Conservation (phyloP, 2,329 filamentous ascomycete species). For the Ramularia collo-cygni region DNA sequence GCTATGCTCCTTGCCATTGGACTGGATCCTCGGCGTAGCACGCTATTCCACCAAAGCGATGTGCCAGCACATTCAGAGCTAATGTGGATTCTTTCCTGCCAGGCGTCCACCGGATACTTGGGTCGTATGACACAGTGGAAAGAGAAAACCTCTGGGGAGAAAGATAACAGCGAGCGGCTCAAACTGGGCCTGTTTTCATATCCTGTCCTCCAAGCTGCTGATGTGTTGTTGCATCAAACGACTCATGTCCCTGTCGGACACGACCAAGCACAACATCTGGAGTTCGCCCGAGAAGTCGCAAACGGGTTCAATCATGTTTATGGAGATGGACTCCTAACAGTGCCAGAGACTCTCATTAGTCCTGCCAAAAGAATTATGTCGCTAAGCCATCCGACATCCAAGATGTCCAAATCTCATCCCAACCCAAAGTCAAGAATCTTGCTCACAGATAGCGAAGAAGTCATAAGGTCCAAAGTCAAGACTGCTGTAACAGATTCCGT, state of each 20-base stretch:
- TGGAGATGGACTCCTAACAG: conserved; percentile 50
- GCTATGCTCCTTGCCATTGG: conserved; percentile 79
- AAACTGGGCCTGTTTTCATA: conserved; percentile 93
- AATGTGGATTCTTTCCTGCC: conserved; percentile 95
- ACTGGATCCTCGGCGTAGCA: conserved; percentile 66
- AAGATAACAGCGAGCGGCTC: conserved; percentile 45
- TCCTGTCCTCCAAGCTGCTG: conserved; percentile 89
- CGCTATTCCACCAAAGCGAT: conserved; percentile 66
- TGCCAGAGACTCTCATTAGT: conserved; percentile 69
- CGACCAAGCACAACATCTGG: conserved; percentile 88
- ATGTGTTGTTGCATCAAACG: conserved; percentile 80
- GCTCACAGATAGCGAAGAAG: conserved; percentile 62
- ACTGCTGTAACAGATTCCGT: conserved; percentile 70
- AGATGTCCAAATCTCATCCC: conserved; percentile 90
- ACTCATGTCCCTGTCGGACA: conserved; percentile 97
- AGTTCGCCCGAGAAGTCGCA: conserved; percentile 81
- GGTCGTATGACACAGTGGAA: conserved; percentile 99
- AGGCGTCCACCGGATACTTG: conserved; percentile 87
- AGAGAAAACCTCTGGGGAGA: conserved; percentile 44
- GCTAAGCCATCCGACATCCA: conserved; percentile 65
- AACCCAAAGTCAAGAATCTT: conserved; percentile 70
- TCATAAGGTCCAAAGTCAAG: conserved; percentile 64
- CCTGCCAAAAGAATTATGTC: conserved; percentile 85
- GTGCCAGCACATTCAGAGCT: conserved; percentile 74
- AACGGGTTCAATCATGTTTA: conserved; percentile 79